These are phyloP conservation scores for Gastrolobium bilobum DNA, from an alignment of 306 rosid genomes.

Conservation along the genomic window DNA sequence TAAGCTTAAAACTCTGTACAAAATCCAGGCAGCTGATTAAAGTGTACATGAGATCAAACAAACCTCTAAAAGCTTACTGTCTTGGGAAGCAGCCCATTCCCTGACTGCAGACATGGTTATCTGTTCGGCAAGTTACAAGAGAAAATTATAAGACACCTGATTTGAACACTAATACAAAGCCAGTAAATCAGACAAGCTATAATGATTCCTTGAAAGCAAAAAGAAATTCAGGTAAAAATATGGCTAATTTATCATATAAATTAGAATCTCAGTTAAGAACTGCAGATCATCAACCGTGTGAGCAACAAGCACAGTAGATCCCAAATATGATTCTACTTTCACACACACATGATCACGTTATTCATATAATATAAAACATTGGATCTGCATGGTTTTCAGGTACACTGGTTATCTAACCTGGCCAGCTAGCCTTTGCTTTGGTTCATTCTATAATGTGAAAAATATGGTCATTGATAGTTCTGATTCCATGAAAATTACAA, in stretches of 20 bases:
- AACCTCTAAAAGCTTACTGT: slow-evolving; percentile 90
- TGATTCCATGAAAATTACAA: neutral
- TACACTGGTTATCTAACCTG: slow-evolving; percentile 14
- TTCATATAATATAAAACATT: neutral
- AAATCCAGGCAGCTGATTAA: slow-evolving; percentile 31
- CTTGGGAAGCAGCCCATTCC: slow-evolving; percentile 99
- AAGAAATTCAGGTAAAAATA: slow-evolving; percentile 2
- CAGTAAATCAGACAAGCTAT: slow-evolving; percentile 29
- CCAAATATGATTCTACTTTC: slow-evolving; percentile 14
- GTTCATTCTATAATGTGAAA: slow-evolving; percentile 25
- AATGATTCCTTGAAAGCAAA: slow-evolving; percentile 11
- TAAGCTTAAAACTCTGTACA: slow-evolving; percentile 16
- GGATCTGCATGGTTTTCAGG: neutral
- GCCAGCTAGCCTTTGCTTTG: neutral
- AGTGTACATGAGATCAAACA: slow-evolving; percentile 47
- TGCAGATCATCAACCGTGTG: neutral
- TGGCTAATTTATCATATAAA: neutral
- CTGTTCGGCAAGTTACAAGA: slow-evolving; percentile 55
- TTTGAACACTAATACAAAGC: slow-evolving; percentile 34
- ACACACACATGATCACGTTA: neutral
- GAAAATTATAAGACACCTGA: slow-evolving; percentile 42
- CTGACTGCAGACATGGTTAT: slow-evolving; percentile 99
- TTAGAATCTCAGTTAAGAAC: slow-evolving; percentile 11
- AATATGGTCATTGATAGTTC: slow-evolving; percentile 15
- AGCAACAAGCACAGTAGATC: slow-evolving; percentile 11